phyloP scores from a whole-genome alignment of 1,284 basidiomycete species.

The Tilletia horrida region DNA sequence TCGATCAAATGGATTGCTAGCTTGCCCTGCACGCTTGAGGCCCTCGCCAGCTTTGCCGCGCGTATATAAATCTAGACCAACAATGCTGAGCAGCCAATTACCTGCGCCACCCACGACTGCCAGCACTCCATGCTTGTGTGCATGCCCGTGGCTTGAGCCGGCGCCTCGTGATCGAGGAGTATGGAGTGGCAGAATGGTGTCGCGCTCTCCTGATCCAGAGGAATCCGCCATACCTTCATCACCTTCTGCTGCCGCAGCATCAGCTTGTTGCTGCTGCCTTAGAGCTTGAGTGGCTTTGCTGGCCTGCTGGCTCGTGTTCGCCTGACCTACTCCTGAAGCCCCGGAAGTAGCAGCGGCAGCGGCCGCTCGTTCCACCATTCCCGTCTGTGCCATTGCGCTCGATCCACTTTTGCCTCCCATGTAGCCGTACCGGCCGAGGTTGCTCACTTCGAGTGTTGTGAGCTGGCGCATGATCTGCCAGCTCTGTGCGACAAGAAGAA shows the following conservation, averaged over 20 bases:
- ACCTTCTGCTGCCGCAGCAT: slow-evolving; percentile 12
- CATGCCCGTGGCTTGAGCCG: slow-evolving; percentile 12
- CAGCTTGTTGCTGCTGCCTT: slow-evolving; percentile 13
- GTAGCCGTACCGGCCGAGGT: slow-evolving; percentile 88
- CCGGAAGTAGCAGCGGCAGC: slow-evolving; percentile 10
- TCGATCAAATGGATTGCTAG: slow-evolving; percentile 86
- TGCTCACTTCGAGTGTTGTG: slow-evolving; percentile 93
- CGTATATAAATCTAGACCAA: slow-evolving; percentile 90
- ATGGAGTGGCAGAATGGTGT: not conserved
- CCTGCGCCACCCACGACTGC: slow-evolving; percentile 23
- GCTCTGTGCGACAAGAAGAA: slow-evolving; percentile 78
- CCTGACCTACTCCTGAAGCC: not conserved
- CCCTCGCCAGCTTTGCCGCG: slow-evolving; percentile 81
- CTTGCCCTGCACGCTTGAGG: slow-evolving; percentile 63
- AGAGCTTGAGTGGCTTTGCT: slow-evolving; percentile 10
- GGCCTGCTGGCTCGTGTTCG: slow-evolving; percentile 7
- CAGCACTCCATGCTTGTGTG: slow-evolving; percentile 8
- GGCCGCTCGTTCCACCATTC: slow-evolving; percentile 17
- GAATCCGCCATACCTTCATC: slow-evolving; percentile 19
- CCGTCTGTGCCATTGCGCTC: slow-evolving; percentile 58
- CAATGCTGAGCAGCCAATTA: slow-evolving; percentile 75
- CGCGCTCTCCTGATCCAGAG: not conserved
- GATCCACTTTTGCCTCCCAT: slow-evolving; percentile 84
- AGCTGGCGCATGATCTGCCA: slow-evolving; percentile 92
- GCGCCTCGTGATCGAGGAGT: not conserved